These are phyloP conservation scores for Fragilaria crotonensis DNA, from an alignment of 108 stramenopile species.

Conservation along the genomic window DNA sequence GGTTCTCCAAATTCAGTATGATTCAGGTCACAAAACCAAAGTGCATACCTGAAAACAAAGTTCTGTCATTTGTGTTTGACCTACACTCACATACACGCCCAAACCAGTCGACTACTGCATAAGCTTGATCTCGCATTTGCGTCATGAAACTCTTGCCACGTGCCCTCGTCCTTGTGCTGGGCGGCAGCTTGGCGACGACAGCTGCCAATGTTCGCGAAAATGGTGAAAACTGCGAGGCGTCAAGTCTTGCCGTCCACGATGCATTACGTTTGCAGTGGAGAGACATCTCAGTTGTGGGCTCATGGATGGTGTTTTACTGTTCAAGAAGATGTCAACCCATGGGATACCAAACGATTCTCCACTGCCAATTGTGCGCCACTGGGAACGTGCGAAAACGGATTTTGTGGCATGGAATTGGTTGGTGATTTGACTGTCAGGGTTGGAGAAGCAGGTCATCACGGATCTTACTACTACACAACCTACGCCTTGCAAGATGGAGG, in stretches of 20 bases:
- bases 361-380: neutral
- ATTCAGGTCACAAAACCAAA: no score
- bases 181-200: no score
- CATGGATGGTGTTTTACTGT: neutral
- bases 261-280: constrained; percentile 1
- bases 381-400: neutral
- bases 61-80: no score
- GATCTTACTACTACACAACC: neutral
- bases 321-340: neutral
- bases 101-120: no score
- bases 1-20: no score
- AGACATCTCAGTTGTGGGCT: neutral
- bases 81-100: no score
- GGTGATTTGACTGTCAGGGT: constrained; percentile 1
- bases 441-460: constrained; percentile 2
- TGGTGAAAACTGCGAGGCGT: constrained; percentile 1
- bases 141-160: no score
- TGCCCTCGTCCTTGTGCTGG: no score
- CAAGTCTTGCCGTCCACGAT: constrained; percentile 7
- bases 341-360: neutral
- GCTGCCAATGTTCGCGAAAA: constrained; percentile 2
- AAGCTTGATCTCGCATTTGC: no score
- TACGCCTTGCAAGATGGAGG: neutral
- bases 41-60: no score
- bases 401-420: neutral